These are phyloP conservation scores for Arbutus unedo DNA, from an alignment of 148 eudicot species.

Conservation along the genomic window DNA sequence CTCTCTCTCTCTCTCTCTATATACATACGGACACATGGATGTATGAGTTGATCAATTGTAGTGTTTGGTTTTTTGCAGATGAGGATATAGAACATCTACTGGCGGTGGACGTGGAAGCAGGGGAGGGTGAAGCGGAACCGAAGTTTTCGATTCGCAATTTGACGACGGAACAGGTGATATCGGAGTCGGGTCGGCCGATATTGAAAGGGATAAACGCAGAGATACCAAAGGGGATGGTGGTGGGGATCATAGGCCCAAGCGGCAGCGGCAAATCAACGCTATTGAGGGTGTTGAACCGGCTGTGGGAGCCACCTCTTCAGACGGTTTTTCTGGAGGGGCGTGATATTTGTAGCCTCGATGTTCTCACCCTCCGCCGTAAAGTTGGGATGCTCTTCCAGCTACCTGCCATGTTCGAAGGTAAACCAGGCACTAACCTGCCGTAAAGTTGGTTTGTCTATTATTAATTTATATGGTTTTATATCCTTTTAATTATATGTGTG, in stretches of 20 bases:
- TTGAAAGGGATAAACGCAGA: constrained; percentile 34
- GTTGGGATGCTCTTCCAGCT: constrained; percentile 66
- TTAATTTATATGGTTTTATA: too few relatives aligned
- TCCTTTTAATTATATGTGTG: too few relatives aligned
- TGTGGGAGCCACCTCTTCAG: constrained; percentile 51
- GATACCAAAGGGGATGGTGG: constrained; percentile 37
- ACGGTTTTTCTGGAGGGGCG: constrained; percentile 48
- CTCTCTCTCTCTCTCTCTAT: neutral
- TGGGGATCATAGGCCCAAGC: constrained; percentile 61
- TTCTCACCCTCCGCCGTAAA: constrained; percentile 42
- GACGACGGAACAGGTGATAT: constrained; percentile 11
- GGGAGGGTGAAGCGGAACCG: neutral
- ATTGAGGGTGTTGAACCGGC: constrained; percentile 46
- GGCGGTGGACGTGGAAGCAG: constrained; percentile 16
- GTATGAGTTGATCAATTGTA: neutral
- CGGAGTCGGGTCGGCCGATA: constrained; percentile 20
- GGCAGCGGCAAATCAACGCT: constrained; percentile 61
- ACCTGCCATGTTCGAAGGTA: constrained; percentile 56
- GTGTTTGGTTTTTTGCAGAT: neutral
- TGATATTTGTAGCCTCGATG: constrained; percentile 46
- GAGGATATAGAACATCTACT: constrained; percentile 26
- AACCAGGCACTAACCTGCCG: neutral
- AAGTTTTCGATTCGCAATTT: constrained; percentile 34
- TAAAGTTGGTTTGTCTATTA: too few relatives aligned
- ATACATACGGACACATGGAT: neutral